Conservation (phyloP, 106 monocot genomes). For the Allium fistulosum region DNA sequence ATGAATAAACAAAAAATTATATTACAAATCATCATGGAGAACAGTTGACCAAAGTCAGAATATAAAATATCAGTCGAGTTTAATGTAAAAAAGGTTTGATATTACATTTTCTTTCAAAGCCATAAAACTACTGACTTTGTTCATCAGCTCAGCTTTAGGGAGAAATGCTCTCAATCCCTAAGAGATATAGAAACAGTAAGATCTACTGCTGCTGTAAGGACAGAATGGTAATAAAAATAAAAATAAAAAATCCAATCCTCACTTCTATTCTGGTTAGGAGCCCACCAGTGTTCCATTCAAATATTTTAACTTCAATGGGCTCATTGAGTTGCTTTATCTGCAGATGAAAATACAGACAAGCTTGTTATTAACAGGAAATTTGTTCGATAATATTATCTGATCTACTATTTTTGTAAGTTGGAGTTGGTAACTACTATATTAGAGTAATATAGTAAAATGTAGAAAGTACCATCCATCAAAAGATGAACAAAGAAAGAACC, state of each 20-base stretch:
- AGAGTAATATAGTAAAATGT: too few relatives aligned
- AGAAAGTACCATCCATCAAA: too few relatives aligned
- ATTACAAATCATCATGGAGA: neutral
- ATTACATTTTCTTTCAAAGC: conserved; percentile 88
- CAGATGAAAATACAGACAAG: conserved; percentile 2
- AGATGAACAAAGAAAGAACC: too few relatives aligned
- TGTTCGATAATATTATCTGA: too few relatives aligned
- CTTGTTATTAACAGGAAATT: too few relatives aligned
- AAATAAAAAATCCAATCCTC: too few relatives aligned
- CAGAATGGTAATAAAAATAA: neutral
- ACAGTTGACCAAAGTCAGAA: neutral
- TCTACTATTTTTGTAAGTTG: too few relatives aligned
- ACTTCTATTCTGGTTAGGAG: conserved; percentile 94
- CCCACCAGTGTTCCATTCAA: conserved; percentile 92
- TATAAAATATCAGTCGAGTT: neutral
- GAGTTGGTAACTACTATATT: too few relatives aligned
- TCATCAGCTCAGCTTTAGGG: conserved; percentile 91
- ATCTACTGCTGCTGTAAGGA: neutral
- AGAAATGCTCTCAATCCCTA: conserved; percentile 92
- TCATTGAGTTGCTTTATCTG: conserved; percentile 85
- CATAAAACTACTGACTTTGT: conserved; percentile 54
- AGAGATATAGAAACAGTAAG: neutral
- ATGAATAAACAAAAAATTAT: neutral
- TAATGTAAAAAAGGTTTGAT: neutral
- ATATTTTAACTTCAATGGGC: conserved; percentile 79